These are phyloP conservation scores for Salix dunnii DNA, from an alignment of 345 rosid genomes.

Conservation along the genomic window DNA sequence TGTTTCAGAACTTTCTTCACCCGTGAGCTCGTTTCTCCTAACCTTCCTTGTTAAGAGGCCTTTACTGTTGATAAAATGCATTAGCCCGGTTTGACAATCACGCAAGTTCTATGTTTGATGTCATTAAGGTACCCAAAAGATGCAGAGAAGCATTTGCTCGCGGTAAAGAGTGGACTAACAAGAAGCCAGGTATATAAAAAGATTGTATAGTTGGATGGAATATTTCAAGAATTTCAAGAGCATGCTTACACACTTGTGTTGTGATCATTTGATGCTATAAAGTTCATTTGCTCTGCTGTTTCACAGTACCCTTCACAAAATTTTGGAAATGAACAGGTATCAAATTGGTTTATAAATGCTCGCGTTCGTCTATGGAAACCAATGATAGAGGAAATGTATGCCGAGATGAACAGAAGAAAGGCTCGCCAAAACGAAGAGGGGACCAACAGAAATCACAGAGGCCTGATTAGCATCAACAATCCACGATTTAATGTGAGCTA, in stretches of 20 bases:
- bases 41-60: neutral
- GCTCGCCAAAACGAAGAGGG: conserved; percentile 33
- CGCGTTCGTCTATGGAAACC: conserved; percentile 98
- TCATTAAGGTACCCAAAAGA: conserved; percentile 83
- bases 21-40: conserved; percentile 51
- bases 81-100: neutral
- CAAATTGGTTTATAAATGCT: conserved; percentile 97
- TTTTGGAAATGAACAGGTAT: conserved; percentile 45
- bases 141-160: conserved; percentile 91
- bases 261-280: neutral
- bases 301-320: neutral
- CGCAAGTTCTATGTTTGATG: neutral
- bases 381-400: conserved; percentile 95
- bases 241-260: neutral
- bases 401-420: conserved; percentile 72
- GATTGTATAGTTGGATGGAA: neutral
- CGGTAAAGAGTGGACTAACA: conserved; percentile 87
- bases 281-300: neutral
- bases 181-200: conserved; percentile 72
- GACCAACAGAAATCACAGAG: conserved; percentile 23
- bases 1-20: conserved; percentile 98
- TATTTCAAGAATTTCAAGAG: neutral
- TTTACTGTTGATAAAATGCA: neutral
- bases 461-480: conserved; percentile 29
- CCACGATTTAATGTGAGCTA: conserved; percentile 28